These are phyloP conservation scores for Cercis canadensis DNA, from an alignment of 306 rosid species.

Conservation along the genomic window DNA sequence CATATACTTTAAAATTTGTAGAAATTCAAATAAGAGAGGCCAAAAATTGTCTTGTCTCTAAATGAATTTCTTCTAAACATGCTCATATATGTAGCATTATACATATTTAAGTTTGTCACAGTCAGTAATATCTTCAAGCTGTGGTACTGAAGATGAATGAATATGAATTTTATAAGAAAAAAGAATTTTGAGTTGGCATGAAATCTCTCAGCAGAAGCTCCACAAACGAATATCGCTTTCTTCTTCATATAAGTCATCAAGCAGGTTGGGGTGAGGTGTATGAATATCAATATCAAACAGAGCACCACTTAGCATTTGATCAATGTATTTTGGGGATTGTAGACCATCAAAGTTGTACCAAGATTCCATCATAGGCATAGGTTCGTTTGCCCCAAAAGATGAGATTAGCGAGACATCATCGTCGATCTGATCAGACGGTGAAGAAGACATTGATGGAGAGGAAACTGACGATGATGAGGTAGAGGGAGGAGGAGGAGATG, in stretches of 20 bases:
- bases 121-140: slow-evolving; percentile 57
- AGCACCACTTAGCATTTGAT: slow-evolving; percentile 66
- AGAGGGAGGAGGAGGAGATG: slow-evolving; percentile 42
- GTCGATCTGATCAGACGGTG: slow-evolving; percentile 54
- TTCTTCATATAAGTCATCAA: slow-evolving; percentile 75
- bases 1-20: slow-evolving; percentile 33
- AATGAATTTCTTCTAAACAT: slow-evolving; percentile 43
- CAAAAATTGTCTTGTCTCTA: slow-evolving; percentile 48
- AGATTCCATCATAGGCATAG: slow-evolving; percentile 60
- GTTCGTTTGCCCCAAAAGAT: slow-evolving; percentile 39
- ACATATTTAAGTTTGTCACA: slow-evolving; percentile 39
- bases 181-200: slow-evolving; percentile 27
- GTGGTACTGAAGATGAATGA: slow-evolving; percentile 45
- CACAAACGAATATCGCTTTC: slow-evolving; percentile 71
- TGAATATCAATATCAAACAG: slow-evolving; percentile 58
- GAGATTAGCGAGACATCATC: slow-evolving; percentile 55
- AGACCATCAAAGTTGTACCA: slow-evolving; percentile 65
- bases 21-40: slow-evolving; percentile 54
- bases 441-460: slow-evolving; percentile 51
- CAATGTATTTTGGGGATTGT: slow-evolving; percentile 63
- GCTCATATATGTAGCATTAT: slow-evolving; percentile 31
- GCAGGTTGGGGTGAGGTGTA: slow-evolving; percentile 38
- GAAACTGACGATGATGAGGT: slow-evolving; percentile 63
- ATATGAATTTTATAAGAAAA: slow-evolving; percentile 43
- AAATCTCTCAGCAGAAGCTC: slow-evolving; percentile 74